These are phyloP conservation scores for Fusarium neocosmosporiellum DNA, from an alignment of 2,329 filamentous ascomycete genomes.

Conservation along the genomic window DNA sequence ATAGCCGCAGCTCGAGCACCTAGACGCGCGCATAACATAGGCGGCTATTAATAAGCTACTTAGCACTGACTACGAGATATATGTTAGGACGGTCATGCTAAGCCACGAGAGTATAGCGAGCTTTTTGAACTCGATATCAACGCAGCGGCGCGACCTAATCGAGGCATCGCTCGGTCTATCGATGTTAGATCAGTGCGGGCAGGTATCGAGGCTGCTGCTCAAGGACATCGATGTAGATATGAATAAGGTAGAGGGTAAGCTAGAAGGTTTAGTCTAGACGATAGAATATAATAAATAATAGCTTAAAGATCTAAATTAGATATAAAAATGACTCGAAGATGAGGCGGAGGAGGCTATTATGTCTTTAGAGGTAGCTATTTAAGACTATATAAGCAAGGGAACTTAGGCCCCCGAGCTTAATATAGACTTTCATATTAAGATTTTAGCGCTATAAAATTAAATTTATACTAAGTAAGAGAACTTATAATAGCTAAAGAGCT, in stretches of 20 bases:
- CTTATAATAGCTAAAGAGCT: too few species aligned
- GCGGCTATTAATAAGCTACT: slow-evolving; percentile 31
- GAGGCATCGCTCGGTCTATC: slow-evolving; percentile 34
- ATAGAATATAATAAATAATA: background rate
- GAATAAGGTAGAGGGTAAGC: background rate
- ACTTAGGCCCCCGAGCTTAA: background rate
- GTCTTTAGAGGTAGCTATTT: background rate
- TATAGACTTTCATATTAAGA: background rate
- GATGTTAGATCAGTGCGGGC: slow-evolving; percentile 16
- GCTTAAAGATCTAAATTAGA: background rate
- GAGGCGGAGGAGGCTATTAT: background rate
- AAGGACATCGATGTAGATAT: background rate
- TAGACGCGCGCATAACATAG: slow-evolving; percentile 17
- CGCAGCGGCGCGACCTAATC: slow-evolving; percentile 21
- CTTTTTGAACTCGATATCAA: slow-evolving; percentile 22
- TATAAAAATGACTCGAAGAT: background rate
- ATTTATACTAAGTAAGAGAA: too few species aligned
- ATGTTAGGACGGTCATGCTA: slow-evolving; percentile 27
- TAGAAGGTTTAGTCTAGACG: background rate
- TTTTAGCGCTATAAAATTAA: too few species aligned
- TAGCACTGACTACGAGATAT: slow-evolving; percentile 30
- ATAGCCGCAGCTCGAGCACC: slow-evolving; percentile 21
- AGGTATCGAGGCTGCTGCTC: slow-evolving; percentile 15
- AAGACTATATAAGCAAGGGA: slow-evolving; percentile 8
- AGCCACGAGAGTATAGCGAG: slow-evolving; percentile 33